A percentile compares a stretch with the other conserved stretches of the same genome.
These are phyloP conservation scores for Camellia japonica DNA, from an alignment of 148 eudicot species.

Conservation along the genomic window DNA sequence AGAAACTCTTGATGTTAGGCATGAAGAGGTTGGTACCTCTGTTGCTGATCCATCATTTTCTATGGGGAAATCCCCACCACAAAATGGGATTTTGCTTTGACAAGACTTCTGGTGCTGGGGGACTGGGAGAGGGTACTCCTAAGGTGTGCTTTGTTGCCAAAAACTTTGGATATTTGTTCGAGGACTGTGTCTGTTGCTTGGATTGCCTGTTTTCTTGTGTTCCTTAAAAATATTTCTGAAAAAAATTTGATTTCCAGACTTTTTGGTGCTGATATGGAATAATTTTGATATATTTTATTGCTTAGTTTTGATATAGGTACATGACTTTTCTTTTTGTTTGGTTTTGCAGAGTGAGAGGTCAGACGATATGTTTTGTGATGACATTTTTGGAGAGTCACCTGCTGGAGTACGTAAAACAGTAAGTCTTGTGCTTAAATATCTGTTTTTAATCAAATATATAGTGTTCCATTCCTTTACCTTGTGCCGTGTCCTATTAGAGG, in stretches of 20 bases:
- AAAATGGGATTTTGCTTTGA: slow-evolving; percentile 37
- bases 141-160: slow-evolving; percentile 49
- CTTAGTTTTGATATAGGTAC: background rate
- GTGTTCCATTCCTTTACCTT: background rate
- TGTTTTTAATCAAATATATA: background rate
- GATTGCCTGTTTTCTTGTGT: background rate
- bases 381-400: slow-evolving; percentile 91
- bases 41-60: slow-evolving; percentile 36
- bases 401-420: slow-evolving; percentile 74
- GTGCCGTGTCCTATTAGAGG: background rate
- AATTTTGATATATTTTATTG: background rate
- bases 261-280: background rate
- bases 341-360: slow-evolving; percentile 82
- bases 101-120: slow-evolving; percentile 42
- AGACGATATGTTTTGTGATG: slow-evolving; percentile 83
- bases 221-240: background rate
- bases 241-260: background rate
- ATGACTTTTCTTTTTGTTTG: slow-evolving; percentile 11
- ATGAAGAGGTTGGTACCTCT: slow-evolving; percentile 30
- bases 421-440: slow-evolving; percentile 17
- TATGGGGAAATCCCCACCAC: slow-evolving; percentile 52
- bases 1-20: slow-evolving; percentile 28
- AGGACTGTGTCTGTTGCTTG: background rate
- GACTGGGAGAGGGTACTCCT: slow-evolving; percentile 85
- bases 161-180: background rate